Evolutionary conservation across 2,329 filamentous ascomycete genomes (phyloP), one percentile per base, ranked within the genome.

Genomic region (Penicillium sp.): DNA sequence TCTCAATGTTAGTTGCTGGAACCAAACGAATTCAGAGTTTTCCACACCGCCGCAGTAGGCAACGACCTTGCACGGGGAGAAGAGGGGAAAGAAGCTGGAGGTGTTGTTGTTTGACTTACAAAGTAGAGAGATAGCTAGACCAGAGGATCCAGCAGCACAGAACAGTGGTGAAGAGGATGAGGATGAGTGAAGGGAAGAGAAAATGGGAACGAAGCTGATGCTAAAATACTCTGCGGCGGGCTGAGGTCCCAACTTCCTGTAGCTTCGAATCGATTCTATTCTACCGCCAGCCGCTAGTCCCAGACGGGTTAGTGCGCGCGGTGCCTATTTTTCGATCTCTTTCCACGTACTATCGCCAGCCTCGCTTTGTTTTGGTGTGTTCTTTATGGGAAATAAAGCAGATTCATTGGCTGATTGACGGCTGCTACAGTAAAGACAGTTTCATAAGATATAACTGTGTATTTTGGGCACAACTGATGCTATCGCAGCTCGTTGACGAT

Each of bases 151-250:
- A 55, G 47, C 52, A 50, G 42, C 42, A 42, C 52, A 59, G 67
- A 64, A 57, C 63, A 65, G 61, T 49, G 54, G 52, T 52, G 47
- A 42, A 47, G 60, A 59, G 47, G 54, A 56, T 23, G 55, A 60
- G 51, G 62, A 56, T 56, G 58, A 55, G 58, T 53, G 40, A 56
- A 47, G 56, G 57, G 16, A 56, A 59, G 58, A 57, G 59, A 59
- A 59, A 59, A 61, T 61, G 58, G 56, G 60, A 58, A 59, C 61
- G 58, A 60, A 61, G 55, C 20, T 48, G 48, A 54, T 45, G 53
- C 56, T 58, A 59, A 61, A 65, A 65, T 62, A 60, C 56, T 52
- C 52, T 59, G 52, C 42, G 46, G 33, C 52, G 40, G 51, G 33
- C 55, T 23, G 30, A 45, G 50, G 21, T 18, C 35, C 46, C 50